Conservation (phyloP, 352 stramenopile species). For the Vaucheria bursata region DNA sequence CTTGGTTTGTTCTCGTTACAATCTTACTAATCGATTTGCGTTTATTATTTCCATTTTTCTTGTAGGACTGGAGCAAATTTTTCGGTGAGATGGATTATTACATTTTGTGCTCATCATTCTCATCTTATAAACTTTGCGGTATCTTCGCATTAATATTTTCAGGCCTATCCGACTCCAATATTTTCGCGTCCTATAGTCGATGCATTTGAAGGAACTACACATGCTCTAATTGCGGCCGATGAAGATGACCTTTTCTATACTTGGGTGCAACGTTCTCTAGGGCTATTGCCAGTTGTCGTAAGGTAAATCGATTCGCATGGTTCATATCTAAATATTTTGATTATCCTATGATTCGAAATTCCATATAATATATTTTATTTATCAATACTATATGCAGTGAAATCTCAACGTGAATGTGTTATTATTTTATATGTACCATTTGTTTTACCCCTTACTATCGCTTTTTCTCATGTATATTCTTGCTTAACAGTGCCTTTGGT, state of each 20-base stretch:
- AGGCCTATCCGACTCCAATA: constrained; percentile 13
- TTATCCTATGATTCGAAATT: no score
- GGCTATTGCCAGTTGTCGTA: neutral
- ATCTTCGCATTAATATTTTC: neutral
- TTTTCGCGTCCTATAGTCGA: constrained; percentile 11
- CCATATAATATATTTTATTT: no score
- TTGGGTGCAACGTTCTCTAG: constrained; percentile 6
- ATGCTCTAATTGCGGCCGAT: constrained; percentile 11
- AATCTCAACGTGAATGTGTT: no score
- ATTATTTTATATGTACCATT: no score
- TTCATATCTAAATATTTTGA: no score
- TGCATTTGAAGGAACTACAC: constrained; percentile 19
- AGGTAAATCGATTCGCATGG: no score
- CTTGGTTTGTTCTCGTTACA: no score
- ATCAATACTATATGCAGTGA: no score
- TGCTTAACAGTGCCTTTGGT: constrained; percentile 2
- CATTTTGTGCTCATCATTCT: neutral
- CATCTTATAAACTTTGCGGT: neutral
- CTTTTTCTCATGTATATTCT: no score
- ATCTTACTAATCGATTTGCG: no score
- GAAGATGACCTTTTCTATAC: constrained; percentile 14
- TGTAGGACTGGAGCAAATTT: neutral
- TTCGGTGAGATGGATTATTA: neutral
- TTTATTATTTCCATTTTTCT: no score
- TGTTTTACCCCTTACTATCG: no score